phyloP scores from a whole-genome alignment of 1,139 yeast species.

The Suhomyces maxii region DNA sequence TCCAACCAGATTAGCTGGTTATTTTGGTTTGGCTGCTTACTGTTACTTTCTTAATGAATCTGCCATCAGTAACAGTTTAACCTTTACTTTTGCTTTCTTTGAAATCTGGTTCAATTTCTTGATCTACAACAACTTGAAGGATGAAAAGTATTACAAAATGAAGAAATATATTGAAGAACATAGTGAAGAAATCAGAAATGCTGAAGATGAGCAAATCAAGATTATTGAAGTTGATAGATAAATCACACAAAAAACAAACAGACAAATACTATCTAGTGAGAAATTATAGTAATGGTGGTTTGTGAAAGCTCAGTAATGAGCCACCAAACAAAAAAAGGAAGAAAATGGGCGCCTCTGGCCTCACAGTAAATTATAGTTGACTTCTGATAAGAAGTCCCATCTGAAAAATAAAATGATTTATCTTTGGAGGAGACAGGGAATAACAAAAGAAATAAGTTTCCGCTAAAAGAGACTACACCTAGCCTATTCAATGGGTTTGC shows the following conservation, averaged over 20 bases:
- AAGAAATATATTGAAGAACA: slow-evolving; percentile 39
- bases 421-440: too few species aligned
- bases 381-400: too few species aligned
- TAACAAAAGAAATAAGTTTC: too few species aligned
- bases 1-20: slow-evolving; percentile 62
- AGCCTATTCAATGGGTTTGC: not conserved
- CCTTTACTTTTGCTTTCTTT: slow-evolving; percentile 60
- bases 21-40: slow-evolving; percentile 52
- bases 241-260: too few species aligned
- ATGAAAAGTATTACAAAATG: slow-evolving; percentile 53
- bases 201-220: slow-evolving; percentile 30
- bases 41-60: slow-evolving; percentile 44
- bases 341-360: too few species aligned
- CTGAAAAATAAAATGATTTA: too few species aligned
- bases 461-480: too few species aligned
- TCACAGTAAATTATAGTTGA: too few species aligned
- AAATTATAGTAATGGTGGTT: too few species aligned
- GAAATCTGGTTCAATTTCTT: slow-evolving; percentile 74
- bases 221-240: slow-evolving; percentile 21
- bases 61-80: slow-evolving; percentile 57
- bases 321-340: too few species aligned
- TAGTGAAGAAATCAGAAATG: slow-evolving; percentile 31
- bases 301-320: too few species aligned
- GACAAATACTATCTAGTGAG: too few species aligned
- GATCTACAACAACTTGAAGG: slow-evolving; percentile 62